Percentiles rank a stretch among this genome's conserved stretches.
Evolutionary conservation across 176 grass and related monocot species (phyloP).

Genomic region (Carex myosuroides): DNA sequence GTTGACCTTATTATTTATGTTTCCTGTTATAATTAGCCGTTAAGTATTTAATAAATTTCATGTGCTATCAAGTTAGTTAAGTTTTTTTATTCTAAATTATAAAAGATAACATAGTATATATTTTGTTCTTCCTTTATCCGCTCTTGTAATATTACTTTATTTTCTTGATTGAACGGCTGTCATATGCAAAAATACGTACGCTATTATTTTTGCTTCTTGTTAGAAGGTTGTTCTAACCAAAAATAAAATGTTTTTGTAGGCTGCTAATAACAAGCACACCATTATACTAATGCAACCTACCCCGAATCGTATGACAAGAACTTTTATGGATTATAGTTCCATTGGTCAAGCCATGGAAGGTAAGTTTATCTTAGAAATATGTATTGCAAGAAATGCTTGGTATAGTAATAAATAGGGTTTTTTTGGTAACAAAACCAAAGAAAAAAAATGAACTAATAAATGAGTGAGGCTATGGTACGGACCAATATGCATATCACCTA

Average conservation of each 20-base stretch:
- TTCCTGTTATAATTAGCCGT: not conserved
- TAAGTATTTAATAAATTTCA: not conserved
- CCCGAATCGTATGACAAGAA: constrained; percentile 49
- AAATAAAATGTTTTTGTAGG: constrained; percentile 1
- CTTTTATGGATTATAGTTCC: constrained; percentile 73
- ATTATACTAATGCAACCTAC: constrained; percentile 71
- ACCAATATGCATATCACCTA: no score
- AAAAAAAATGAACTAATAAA: not conserved
- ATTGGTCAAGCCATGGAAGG: constrained; percentile 73
- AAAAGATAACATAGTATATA: not conserved
- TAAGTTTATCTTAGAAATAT: constrained; percentile 2
- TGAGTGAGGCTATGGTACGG: no score
- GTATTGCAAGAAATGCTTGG: not conserved
- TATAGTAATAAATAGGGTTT: no score
- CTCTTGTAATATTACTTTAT: not conserved
- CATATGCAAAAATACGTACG: not conserved
- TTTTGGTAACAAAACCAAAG: not conserved
- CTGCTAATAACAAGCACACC: constrained; percentile 48
- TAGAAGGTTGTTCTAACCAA: not conserved
- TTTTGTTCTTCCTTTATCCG: not conserved
- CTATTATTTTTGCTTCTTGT: not conserved
- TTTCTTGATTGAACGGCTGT: not conserved
- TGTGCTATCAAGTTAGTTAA: not conserved
- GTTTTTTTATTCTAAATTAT: no score
- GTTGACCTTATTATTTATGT: not conserved